A percentile compares a stretch with the other conserved stretches of the same genome.
Conservation (phyloP, 805 yeast genomes). For the Candida wancherniae region DNA sequence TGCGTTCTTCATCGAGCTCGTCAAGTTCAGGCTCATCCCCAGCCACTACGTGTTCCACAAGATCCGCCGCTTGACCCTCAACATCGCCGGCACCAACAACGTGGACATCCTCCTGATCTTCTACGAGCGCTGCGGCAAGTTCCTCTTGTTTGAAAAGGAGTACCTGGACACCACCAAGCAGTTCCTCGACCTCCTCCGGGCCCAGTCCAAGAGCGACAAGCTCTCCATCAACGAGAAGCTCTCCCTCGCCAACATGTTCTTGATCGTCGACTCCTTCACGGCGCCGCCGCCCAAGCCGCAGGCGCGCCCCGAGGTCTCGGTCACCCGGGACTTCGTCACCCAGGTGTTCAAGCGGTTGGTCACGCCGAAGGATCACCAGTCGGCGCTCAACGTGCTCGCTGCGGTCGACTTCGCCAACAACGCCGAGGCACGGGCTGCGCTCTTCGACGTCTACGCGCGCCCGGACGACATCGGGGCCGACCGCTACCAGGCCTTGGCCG, state of each 20-base stretch:
- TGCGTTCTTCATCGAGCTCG: constrained; percentile 65
- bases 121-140: constrained; percentile 70
- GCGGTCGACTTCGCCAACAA: constrained; percentile 44
- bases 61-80: constrained; percentile 54
- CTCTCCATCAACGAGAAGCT: constrained; percentile 52
- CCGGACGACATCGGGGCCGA: constrained; percentile 63
- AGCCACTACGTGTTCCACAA: constrained; percentile 69
- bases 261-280: constrained; percentile 46
- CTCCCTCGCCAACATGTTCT: constrained; percentile 53
- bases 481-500: constrained; percentile 47
- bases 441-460: constrained; percentile 44
- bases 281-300: constrained; percentile 3
- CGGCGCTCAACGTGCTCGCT: constrained; percentile 7
- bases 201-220: constrained; percentile 43
- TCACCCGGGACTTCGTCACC: constrained; percentile 10
- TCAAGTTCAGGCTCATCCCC: constrained; percentile 72
- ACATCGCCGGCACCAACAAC: constrained; percentile 49
- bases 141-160: constrained; percentile 53
- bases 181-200: constrained; percentile 54
- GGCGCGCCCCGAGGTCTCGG: constrained; percentile 2
- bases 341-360: constrained; percentile 12
- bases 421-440: constrained; percentile 27
- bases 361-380: constrained; percentile 1
- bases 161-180: constrained; percentile 56
- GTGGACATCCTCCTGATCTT: constrained; percentile 65